Base-by-base conservation (phyloP, 306 rosid genomes). In the Corylus avellana region DNA sequence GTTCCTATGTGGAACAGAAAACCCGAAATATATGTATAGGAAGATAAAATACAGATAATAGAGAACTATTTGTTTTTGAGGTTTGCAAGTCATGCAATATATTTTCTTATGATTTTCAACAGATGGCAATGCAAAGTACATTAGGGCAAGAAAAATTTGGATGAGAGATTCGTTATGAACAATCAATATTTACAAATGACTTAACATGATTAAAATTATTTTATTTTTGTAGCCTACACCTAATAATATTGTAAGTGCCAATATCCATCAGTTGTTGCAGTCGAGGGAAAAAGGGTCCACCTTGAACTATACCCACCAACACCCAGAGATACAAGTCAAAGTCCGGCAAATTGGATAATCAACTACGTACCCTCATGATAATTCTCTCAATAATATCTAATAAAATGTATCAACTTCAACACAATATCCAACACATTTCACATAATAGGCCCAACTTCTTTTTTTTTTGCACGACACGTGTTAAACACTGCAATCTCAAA, bases 301-400 rank as follows among this genome's bases (percentile, higher is more conserved):
- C 2, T 69, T 84, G 76, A 79, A 73, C 77, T 39, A 48, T 72
- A 73, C 51, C 78, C 68, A 74, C 85, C 82, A 78, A 85, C 72
- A 71, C 66, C 74, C 76, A 84, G 87, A 80, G 81, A 75, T 25
- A 67, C 75, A 83, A 83, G 92, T 90, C 92, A 87, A 90, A 84
- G 63, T 64, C 83, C 70, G 37, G 76, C 77, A 77, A 25, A 46
- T 80, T 56, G 88, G 84, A 72, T 79, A 73, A 81, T 32, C 55
- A 76, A 77, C 87, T 35, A 78, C 83, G 46, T 42, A 37, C 5
- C 79, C 84, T 70, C 83, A 47, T 54, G 25, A 22, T 22, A 22
- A 22, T 22, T 80, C 64, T 51, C 68, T 57, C 14, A n/a, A 59
- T 25, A 3, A 12, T 20, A 10, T 22, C 25, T 11, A 16, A 37